Conservation (phyloP, 768 basidiomycete genomes). For the Tephrocybe sp. region DNA sequence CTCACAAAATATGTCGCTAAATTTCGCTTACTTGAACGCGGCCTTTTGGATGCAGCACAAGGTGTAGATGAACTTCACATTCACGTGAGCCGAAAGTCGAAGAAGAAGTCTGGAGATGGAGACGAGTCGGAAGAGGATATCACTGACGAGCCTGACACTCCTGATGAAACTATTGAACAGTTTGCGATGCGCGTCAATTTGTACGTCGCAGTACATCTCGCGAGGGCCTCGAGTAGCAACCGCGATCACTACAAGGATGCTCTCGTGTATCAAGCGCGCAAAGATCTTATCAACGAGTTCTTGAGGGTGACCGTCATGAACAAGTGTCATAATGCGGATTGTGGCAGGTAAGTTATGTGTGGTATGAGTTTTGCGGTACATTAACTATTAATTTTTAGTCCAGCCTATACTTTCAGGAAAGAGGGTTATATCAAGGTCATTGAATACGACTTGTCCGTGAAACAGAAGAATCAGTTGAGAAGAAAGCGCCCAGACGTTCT, state of each 20-base stretch:
- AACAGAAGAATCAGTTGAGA: slow-evolving; percentile 66
- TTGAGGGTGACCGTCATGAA: slow-evolving; percentile 64
- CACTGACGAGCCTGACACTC: slow-evolving; percentile 39
- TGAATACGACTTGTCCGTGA: slow-evolving; percentile 83
- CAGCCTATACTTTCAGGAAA: slow-evolving; percentile 87
- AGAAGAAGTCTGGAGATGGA: slow-evolving; percentile 33
- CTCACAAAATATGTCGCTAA: slow-evolving; percentile 84
- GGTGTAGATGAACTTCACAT: slow-evolving; percentile 69
- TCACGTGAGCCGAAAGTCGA: slow-evolving; percentile 31
- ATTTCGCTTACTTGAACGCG: slow-evolving; percentile 84
- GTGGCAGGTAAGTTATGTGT: slow-evolving; percentile 68
- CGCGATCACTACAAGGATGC: slow-evolving; percentile 90
- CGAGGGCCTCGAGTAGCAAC: slow-evolving; percentile 49
- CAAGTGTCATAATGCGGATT: slow-evolving; percentile 76
- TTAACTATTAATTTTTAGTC: slow-evolving; percentile 38
- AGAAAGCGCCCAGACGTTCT: slow-evolving; percentile 80
- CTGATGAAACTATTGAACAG: slow-evolving; percentile 59
- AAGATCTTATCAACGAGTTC: slow-evolving; percentile 81
- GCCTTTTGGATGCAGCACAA: slow-evolving; percentile 80
- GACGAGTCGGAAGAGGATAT: slow-evolving; percentile 38
- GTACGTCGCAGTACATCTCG: slow-evolving; percentile 61
- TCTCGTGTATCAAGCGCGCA: slow-evolving; percentile 84
- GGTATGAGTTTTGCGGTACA: slow-evolving; percentile 2
- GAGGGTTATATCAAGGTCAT: slow-evolving; percentile 94
- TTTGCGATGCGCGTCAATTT: slow-evolving; percentile 64